Evolutionary conservation across 169 alveolate species (phyloP), one percentile per base, ranked within the genome.

Genomic region (Plasmodium relictum): DNA sequence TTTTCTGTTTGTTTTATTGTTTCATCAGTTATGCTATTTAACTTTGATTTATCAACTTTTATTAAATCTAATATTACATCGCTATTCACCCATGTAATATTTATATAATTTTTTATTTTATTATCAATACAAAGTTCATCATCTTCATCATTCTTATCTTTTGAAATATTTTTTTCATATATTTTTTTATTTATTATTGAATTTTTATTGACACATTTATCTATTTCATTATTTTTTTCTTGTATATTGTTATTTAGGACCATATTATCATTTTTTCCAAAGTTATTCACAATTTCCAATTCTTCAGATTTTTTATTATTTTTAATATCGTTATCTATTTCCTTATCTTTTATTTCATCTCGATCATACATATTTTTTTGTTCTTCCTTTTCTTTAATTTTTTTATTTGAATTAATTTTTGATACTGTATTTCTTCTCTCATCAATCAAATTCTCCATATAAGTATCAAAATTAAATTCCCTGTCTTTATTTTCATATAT

Each of bases 21-120:
- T 20, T 86, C 92, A 59, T 69, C 58, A 41, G 92, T 59, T 61
- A 86, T 86, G 26, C 48, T 86, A 59, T 86, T 86, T 26, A 70
- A 70, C 70, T 66, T 69, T 0, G 92, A 86, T 63, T 86, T 86
- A 62, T 86, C 92, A 26, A 86, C 73, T 86, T 86, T 86, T 86
- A 86, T 86, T 39, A 86, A 50, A 66, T 86, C 92, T 44, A 86
- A 63, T n/a, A 86, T 71, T 22, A 65, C 87, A 86, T 86, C 74
- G 42, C 92, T 86, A 3, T 59, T 71, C 31, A 86, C 92, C 92
- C 92, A 86, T 58, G 70, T 59, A 66, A 66, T 72, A 24, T 86
- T 69, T 37, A 62, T 48, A 62, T 44, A 39, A 45, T 39, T 63
- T 24, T 16, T 41, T 16, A 62, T 12, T 62, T 20, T 48, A 37